phyloP scores from a whole-genome alignment of 148 eudicot genomes.

The Amaranthus palmeri region DNA sequence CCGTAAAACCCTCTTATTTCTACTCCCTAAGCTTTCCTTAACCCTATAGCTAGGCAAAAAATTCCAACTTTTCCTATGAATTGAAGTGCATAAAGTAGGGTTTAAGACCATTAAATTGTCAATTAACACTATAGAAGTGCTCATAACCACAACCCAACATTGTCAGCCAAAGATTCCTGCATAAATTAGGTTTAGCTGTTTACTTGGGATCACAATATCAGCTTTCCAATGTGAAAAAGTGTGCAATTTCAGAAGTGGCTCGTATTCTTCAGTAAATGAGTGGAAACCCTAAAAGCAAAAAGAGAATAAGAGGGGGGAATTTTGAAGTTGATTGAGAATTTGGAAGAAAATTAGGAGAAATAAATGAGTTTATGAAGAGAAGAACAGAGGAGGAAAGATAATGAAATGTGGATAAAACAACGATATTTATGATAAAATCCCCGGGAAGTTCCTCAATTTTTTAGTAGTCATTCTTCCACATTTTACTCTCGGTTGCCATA shows the following conservation, averaged over 20 bases:
- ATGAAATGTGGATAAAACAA: constrained; percentile 19
- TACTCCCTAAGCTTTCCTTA: constrained; percentile 27
- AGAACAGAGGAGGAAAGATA: background rate
- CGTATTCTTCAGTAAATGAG: background rate
- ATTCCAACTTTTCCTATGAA: constrained; percentile 10
- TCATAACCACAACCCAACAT: constrained; percentile 70
- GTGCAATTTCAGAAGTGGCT: background rate
- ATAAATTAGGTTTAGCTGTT: background rate
- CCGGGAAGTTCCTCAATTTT: constrained; percentile 4
- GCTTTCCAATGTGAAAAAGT: no score
- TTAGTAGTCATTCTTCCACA: no score
- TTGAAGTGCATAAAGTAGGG: constrained; percentile 18
- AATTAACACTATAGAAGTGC: constrained; percentile 49
- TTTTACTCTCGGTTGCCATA: constrained; percentile 1
- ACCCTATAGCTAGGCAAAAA: constrained; percentile 21
- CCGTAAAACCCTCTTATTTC: constrained; percentile 28
- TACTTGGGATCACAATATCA: no score
- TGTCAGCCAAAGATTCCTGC: constrained; percentile 26
- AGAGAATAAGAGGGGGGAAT: background rate
- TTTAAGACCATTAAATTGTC: constrained; percentile 29
- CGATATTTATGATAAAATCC: constrained; percentile 3
- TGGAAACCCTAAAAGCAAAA: background rate
- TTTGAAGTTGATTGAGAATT: background rate
- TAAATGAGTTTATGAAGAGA: background rate
- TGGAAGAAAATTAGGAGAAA: background rate